Evolutionary conservation across 2,329 filamentous ascomycete species (phyloP).

Genomic region (Trichoderma sp.): DNA sequence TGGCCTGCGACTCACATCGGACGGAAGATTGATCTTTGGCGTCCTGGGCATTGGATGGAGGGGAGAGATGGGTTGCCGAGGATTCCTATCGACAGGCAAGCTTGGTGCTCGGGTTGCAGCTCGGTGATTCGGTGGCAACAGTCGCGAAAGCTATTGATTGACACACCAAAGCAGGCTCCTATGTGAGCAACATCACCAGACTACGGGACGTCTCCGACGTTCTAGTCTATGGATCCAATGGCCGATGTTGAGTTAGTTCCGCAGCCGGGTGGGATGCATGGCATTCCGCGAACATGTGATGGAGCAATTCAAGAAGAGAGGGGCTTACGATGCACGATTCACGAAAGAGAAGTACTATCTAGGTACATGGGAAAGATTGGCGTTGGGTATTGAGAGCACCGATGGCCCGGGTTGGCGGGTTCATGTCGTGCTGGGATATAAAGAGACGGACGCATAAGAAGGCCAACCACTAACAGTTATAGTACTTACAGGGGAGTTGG

Average conservation of each 20-base stretch:
- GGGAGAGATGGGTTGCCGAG: constrained; percentile 84
- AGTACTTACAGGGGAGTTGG: background rate
- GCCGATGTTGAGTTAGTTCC: background rate
- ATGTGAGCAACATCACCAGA: background rate
- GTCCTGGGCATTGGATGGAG: constrained; percentile 87
- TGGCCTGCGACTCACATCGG: constrained; percentile 50
- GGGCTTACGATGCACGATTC: constrained; percentile 17
- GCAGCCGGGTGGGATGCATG: background rate
- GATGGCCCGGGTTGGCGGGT: background rate
- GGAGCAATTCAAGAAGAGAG: background rate
- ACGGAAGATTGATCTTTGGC: constrained; percentile 69
- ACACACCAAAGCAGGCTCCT: background rate
- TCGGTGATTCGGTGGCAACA: constrained; percentile 33
- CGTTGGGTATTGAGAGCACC: background rate
- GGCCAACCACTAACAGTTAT: background rate
- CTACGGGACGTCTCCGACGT: background rate
- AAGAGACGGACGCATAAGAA: background rate
- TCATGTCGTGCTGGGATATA: constrained; percentile 6
- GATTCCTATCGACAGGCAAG: constrained; percentile 85
- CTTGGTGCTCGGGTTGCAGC: constrained; percentile 55
- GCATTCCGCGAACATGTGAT: background rate
- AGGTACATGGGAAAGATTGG: background rate
- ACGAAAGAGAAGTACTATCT: constrained; percentile 1
- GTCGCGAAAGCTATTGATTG: background rate
- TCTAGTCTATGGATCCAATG: background rate